Conservation (phyloP, 1,139 yeast species). For the Hemisphaericaspora xylofermentans region DNA sequence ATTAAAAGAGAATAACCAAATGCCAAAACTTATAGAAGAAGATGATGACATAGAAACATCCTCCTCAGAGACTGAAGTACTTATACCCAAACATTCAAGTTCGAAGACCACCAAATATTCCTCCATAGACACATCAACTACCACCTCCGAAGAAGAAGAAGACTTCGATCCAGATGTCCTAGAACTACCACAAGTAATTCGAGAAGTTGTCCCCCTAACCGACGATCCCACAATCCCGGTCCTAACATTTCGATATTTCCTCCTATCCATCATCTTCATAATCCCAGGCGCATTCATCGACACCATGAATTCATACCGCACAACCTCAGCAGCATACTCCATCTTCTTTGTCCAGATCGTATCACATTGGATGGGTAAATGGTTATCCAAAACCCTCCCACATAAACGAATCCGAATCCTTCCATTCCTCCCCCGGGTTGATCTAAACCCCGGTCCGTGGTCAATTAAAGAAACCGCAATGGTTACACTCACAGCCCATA, state of each 20-base stretch:
- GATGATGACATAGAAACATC: neutral
- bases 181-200: constrained; percentile 29
- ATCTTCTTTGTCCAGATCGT: constrained; percentile 47
- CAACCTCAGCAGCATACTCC: constrained; percentile 48
- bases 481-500: constrained; percentile 45
- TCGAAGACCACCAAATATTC: constrained; percentile 2
- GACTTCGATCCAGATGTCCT: constrained; percentile 13
- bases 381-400: constrained; percentile 36
- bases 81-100: constrained; percentile 3
- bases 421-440: constrained; percentile 15
- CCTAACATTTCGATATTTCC: constrained; percentile 41
- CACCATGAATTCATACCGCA: constrained; percentile 48
- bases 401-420: constrained; percentile 20
- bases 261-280: constrained; percentile 38
- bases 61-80: constrained; percentile 1
- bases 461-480: constrained; percentile 45
- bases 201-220: constrained; percentile 34
- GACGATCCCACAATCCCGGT: constrained; percentile 38
- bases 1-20: neutral
- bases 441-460: constrained; percentile 49
- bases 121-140: constrained; percentile 1
- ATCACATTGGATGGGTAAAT: constrained; percentile 43
- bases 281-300: constrained; percentile 50
- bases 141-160: constrained; percentile 1
- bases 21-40: neutral